Evolutionary conservation across 129 eudicot species (phyloP), one percentile per base, ranked within the genome.

Genomic region (Flaveria robusta): DNA sequence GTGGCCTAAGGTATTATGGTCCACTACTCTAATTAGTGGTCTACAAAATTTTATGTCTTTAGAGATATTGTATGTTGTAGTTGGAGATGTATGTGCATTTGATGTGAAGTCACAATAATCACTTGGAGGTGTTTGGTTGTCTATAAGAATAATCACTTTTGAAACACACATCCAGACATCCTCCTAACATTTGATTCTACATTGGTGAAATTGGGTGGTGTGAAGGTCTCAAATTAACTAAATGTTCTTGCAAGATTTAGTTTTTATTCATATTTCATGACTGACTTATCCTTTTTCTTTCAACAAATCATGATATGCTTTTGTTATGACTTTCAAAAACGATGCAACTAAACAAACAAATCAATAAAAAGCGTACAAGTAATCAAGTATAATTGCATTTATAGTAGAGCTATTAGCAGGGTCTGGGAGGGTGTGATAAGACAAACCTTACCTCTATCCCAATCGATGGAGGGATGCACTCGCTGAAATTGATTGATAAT

Each of bases 51-150:
- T 42, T 2, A 7, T 42, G 10, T 10, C 3, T 2, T 42, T 42
- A 34, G 39, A 34, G 39, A 34, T 34, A 5, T 31, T 31, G 37
- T 31, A 31, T 31, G 37, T 34, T 34, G 39, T 34, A 34, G 39
- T 42, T 42, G 20, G 22, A 7, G 10, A 6, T 51, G 11, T 55
- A 0, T 55, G 62, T 55, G 62, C 27, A 19, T 55, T 18, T 9
- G 9, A 55, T 20, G 27, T 55, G 63, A 55, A 55, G 27, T 20
- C 39, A 24, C 2, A 12, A 59, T 59, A 24, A 24, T 23, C n/a
- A 55, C 22, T 55, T 55, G 63, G 22, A 26, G 62, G 63, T 59
- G 66, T 59, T 59, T 59, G 37, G 39, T 59, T 59, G 37, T 6
- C 27, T 20, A 55, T 19, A 54, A 55, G 27, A 55, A 20, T 55